Percentiles rank a stretch among this genome's conserved stretches.
Evolutionary conservation across 2,329 filamentous ascomycete species (phyloP).

Genomic region (Alternaria incomplexa): DNA sequence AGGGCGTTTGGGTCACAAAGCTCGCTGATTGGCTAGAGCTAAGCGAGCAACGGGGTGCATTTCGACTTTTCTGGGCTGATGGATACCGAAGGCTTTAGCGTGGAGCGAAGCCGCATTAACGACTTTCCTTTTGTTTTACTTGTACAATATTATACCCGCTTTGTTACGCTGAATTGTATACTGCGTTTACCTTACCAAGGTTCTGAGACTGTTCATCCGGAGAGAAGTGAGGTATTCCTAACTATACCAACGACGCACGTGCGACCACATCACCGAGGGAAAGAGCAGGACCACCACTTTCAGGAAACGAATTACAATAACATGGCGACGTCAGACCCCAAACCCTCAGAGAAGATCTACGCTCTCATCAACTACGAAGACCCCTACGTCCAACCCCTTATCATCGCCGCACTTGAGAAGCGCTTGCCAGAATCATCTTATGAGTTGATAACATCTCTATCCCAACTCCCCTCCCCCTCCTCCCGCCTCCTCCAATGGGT

Average conservation of each 20-base stretch:
- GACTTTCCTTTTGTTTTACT: constrained; percentile 25
- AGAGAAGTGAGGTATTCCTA: background rate
- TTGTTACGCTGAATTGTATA: background rate
- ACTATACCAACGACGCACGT: background rate
- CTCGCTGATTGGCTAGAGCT: constrained; percentile 37
- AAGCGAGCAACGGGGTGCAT: constrained; percentile 37
- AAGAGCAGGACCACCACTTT: background rate
- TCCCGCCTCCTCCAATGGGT: constrained; percentile 75
- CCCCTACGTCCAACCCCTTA: constrained; percentile 84
- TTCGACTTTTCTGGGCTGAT: constrained; percentile 26
- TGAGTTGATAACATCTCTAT: constrained; percentile 60
- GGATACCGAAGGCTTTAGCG: constrained; percentile 14
- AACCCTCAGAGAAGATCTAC: constrained; percentile 55
- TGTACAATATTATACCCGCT: constrained; percentile 15
- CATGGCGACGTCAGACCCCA: background rate
- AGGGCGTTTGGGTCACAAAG: constrained; percentile 24
- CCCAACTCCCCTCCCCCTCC: constrained; percentile 54
- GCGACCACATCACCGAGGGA: background rate
- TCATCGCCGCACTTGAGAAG: constrained; percentile 72
- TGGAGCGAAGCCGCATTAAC: constrained; percentile 19
- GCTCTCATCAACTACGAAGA: constrained; percentile 86
- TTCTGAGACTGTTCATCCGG: background rate
- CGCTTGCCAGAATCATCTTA: constrained; percentile 63
- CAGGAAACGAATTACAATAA: background rate
- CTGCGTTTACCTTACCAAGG: background rate